Base-by-base conservation (phyloP, 1,139 yeast species). In the Blastobotrys illinoisensis region DNA sequence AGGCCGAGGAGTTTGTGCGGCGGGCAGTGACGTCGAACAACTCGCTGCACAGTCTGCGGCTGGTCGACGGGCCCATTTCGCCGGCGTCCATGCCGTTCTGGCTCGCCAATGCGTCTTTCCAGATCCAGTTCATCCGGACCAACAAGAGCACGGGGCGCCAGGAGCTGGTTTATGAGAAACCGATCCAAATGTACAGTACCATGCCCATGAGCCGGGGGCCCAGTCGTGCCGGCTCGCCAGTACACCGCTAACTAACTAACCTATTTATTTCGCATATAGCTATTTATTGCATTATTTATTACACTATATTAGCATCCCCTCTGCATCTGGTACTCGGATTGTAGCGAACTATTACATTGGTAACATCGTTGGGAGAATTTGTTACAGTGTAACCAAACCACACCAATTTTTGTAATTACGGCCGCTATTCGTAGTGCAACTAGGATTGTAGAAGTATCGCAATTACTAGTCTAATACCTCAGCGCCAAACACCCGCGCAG, bases 401-500 rank as follows among this genome's bases (percentile, higher is more conserved):
- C n/a, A n/a, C n/a, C n/a, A n/a, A n/a, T n/a, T n/a, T n/a, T n/a
- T n/a, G n/a, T n/a, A n/a, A n/a, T n/a, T n/a, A n/a, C n/a, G n/a
- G 24, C 24, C 5, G 7, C 7, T 23, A 7, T 23, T 7, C 24
- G 5, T 7, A 23, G 24, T 23, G 7, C 24, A 5, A 5, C 7
- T 5, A 26, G 32, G 3, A 26, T 11, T 9, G 9, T 6, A 6
- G 32, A 11, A 11, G 13, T 6, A 11, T 7, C 5, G 7, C 32
- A 9, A 3, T 26, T 6, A 32, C 40, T 32, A 32, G 16, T 32
- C 40, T 32, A 32, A 11, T n/a, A 32, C 40, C 13, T 32, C 40
- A n/a, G 40, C 50, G 40, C 54, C 51, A 26, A 57, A 48, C 36
- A 54, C 6, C 28, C 58, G 20, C 6, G 58, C 53, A 11, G 63